These are phyloP conservation scores for Crataegus laevigata DNA, from an alignment of 306 rosid genomes.

Conservation along the genomic window DNA sequence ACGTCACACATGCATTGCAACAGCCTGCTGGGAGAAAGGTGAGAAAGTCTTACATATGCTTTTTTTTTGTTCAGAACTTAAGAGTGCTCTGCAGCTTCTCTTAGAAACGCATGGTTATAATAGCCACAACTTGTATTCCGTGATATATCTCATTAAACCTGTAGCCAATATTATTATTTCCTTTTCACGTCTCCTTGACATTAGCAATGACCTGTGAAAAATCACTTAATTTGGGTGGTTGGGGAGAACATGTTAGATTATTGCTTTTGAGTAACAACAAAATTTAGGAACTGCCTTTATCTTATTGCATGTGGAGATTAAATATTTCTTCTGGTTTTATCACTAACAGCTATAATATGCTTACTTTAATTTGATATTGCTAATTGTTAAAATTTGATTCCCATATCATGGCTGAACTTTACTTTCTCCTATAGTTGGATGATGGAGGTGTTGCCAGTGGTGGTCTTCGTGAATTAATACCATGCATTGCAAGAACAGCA, in stretches of 20 bases:
- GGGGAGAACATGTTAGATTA: background rate
- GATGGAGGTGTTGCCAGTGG: conserved; percentile 99
- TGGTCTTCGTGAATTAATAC: conserved; percentile 91
- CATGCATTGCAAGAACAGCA: conserved; percentile 93
- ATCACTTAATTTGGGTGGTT: background rate
- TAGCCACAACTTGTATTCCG: background rate
- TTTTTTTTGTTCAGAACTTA: background rate
- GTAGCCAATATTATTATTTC: background rate
- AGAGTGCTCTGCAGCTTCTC: background rate
- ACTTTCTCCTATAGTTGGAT: conserved; percentile 56
- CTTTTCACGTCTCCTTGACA: background rate
- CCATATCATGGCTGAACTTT: conserved; percentile 21
- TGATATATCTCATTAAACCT: background rate
- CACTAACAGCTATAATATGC: background rate
- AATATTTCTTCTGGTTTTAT: background rate
- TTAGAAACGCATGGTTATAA: background rate
- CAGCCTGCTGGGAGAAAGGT: conserved; percentile 98
- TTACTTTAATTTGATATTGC: background rate
- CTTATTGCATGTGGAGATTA: background rate
- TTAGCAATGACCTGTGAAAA: background rate
- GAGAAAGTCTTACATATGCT: background rate
- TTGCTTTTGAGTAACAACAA: background rate
- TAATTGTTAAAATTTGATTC: background rate
- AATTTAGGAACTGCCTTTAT: background rate
- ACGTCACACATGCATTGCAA: conserved; percentile 83